Conservation (phyloP, 2,329 filamentous ascomycete genomes). For the Cordyceps javanica region DNA sequence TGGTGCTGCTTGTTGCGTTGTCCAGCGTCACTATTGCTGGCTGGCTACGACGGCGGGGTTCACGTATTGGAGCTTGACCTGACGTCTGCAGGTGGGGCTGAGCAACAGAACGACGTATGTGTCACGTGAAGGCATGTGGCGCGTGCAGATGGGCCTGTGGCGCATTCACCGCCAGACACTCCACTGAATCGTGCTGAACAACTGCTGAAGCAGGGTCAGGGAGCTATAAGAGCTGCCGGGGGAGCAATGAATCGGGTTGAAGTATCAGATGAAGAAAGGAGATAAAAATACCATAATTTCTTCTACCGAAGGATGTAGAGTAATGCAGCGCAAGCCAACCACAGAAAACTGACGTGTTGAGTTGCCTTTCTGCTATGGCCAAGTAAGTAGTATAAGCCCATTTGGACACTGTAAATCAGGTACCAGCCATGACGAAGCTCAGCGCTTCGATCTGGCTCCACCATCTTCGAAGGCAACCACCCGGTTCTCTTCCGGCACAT, state of each 20-base stretch:
- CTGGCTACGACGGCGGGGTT: conserved; percentile 13
- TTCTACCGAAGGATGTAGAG: no score
- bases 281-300: no score
- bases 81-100: conserved; percentile 29
- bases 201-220: no score
- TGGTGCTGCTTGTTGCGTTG: conserved; percentile 4
- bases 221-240: no score
- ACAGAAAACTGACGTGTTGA: no score
- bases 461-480: conserved; percentile 8
- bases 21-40: conserved; percentile 5
- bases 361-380: no score
- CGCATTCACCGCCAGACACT: conserved; percentile 7
- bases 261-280: not conserved
- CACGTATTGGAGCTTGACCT: conserved; percentile 23
- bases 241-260: no score
- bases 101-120: conserved; percentile 11
- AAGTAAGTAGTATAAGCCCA: no score
- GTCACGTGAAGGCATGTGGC: conserved; percentile 6
- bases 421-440: conserved; percentile 29
- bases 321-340: no score
- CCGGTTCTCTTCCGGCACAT: not conserved
- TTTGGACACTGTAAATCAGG: conserved; percentile 19
- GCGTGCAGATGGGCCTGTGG: not conserved
- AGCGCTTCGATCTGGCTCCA: conserved; percentile 15
- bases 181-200: conserved; percentile 9